Conservation (phyloP, 176 grass and related monocot genomes). For the Aegilops bicornis region DNA sequence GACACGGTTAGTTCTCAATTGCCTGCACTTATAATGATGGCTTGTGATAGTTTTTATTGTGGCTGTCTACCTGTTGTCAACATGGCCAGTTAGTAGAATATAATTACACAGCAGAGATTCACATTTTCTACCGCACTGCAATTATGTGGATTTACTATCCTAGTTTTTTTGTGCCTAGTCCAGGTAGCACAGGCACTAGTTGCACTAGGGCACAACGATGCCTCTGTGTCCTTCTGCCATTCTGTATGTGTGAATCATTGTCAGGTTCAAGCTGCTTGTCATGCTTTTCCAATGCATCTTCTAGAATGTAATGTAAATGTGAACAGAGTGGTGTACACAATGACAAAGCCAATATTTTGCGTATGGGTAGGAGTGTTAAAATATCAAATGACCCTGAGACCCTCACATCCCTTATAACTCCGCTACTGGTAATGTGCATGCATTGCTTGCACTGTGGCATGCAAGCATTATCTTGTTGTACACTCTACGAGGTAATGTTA, state of each 20-base stretch:
- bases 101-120: neutral
- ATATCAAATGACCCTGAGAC: neutral
- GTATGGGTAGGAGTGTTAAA: neutral
- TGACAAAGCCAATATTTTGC: neutral
- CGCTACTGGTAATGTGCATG: neutral
- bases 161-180: constrained; percentile 12
- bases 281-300: constrained; percentile 10
- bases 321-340: neutral
- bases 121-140: neutral
- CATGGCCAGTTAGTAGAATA: constrained; percentile 18
- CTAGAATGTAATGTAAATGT: neutral
- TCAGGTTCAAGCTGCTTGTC: neutral
- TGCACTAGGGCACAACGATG: neutral
- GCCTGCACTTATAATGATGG: neutral
- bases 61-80: neutral
- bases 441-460: neutral
- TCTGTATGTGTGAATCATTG: constrained; percentile 2
- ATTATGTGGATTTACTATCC: constrained; percentile 7
- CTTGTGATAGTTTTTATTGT: neutral
- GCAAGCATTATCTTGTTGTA: neutral
- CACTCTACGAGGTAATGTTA: neutral
- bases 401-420: neutral
- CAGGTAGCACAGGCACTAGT: neutral
- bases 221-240: neutral
- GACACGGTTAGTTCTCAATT: constrained; percentile 61